These are phyloP conservation scores for Castanea mollissima DNA, from an alignment of 306 rosid genomes.

Conservation along the genomic window DNA sequence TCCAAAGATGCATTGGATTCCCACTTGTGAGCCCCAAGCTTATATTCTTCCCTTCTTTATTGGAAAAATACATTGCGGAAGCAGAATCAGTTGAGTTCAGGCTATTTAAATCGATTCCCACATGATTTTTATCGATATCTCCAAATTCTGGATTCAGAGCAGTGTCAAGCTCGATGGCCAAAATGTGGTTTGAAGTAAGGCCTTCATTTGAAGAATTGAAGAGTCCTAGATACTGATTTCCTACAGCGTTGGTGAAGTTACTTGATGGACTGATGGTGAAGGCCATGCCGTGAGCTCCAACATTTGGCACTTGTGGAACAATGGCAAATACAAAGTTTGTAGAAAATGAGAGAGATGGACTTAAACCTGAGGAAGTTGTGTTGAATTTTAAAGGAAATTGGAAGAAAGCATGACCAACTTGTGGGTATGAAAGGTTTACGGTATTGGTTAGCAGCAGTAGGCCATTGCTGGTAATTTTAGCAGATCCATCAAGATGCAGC, in stretches of 20 bases:
- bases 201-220: background rate
- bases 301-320: background rate
- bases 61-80: constrained; percentile 5
- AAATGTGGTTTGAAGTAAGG: constrained; percentile 16
- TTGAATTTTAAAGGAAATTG: background rate
- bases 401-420: background rate
- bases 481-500: background rate
- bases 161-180: constrained; percentile 31
- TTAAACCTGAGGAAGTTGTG: background rate
- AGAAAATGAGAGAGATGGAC: background rate
- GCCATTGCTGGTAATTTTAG: background rate
- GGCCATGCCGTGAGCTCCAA: constrained; percentile 28
- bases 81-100: constrained; percentile 13
- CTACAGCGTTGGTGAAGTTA: constrained; percentile 5
- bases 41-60: background rate
- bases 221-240: background rate
- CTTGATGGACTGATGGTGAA: constrained; percentile 27
- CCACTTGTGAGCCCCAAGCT: constrained; percentile 22
- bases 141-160: background rate
- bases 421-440: background rate
- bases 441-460: background rate
- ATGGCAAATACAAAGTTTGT: background rate
- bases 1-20: constrained; percentile 15
- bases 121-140: constrained; percentile 15
- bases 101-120: constrained; percentile 35